These are phyloP conservation scores for Acer yangbiense DNA, from an alignment of 345 rosid genomes.

Conservation along the genomic window DNA sequence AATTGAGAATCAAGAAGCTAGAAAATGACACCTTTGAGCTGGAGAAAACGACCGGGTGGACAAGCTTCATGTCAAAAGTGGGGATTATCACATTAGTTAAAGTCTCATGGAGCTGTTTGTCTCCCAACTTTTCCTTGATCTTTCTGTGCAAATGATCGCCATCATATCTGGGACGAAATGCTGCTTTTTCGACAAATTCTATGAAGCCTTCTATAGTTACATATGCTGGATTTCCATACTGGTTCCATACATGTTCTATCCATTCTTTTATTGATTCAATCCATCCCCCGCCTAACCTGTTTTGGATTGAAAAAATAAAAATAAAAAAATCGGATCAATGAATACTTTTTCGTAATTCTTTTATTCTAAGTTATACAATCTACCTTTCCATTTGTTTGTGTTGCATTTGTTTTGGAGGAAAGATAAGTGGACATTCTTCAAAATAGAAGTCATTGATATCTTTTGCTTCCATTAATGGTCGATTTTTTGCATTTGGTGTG, in stretches of 20 bases:
- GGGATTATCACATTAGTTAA: slow-evolving; percentile 20
- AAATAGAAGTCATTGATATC: slow-evolving; percentile 12
- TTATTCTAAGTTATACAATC: not conserved
- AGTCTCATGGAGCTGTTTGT: slow-evolving; percentile 4
- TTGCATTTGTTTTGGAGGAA: not conserved
- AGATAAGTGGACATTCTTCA: slow-evolving; percentile 1
- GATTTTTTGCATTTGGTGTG: slow-evolving; percentile 15
- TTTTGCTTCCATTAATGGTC: slow-evolving; percentile 18
- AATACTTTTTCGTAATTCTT: not conserved
- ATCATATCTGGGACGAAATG: slow-evolving; percentile 10
- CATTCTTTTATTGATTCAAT: not conserved
- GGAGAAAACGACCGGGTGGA: slow-evolving; percentile 20
- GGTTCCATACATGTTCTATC: not conserved
- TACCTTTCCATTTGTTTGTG: not conserved
- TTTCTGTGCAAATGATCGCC: slow-evolving; percentile 9
- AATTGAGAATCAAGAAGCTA: not conserved
- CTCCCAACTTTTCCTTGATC: not conserved
- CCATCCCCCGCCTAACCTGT: not conserved
- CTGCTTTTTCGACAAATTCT: not conserved
- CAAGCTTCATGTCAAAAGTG: slow-evolving; percentile 17
- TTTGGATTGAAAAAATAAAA: too few species aligned
- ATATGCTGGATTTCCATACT: not conserved
- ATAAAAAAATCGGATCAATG: too few species aligned
- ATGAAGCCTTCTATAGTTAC: not conserved
- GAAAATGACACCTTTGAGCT: slow-evolving; percentile 9